Evolutionary conservation across 2,329 filamentous ascomycete species (phyloP).

Genomic region (Aspergillus cejpii): DNA sequence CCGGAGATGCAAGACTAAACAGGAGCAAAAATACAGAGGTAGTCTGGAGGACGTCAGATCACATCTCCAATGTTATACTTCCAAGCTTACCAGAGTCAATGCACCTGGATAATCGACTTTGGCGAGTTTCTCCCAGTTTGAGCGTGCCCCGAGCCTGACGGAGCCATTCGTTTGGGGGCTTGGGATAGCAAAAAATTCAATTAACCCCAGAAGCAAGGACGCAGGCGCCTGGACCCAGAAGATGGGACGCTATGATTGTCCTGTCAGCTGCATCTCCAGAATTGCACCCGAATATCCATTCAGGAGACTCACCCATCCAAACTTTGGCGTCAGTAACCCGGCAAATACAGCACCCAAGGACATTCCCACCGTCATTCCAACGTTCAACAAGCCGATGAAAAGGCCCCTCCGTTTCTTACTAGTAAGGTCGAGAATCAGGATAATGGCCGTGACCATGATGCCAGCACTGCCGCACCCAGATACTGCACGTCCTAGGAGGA

Average conservation of each 20-base stretch:
- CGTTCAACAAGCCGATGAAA: slow-evolving; percentile 67
- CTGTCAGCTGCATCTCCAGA: neutral
- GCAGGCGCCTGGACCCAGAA: slow-evolving; percentile 68
- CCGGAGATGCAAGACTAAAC: slow-evolving; percentile 59
- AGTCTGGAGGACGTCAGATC: slow-evolving; percentile 39
- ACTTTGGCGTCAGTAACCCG: slow-evolving; percentile 54
- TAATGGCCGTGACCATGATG: slow-evolving; percentile 65
- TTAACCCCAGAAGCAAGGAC: slow-evolving; percentile 54
- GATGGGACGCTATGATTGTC: slow-evolving; percentile 52
- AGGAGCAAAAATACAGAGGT: slow-evolving; percentile 64
- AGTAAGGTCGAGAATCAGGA: slow-evolving; percentile 68
- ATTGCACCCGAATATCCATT: no score
- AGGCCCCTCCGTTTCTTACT: slow-evolving; percentile 62
- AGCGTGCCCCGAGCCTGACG: slow-evolving; percentile 35
- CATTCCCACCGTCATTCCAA: slow-evolving; percentile 64
- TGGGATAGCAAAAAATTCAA: slow-evolving; percentile 62
- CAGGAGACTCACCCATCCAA: slow-evolving; percentile 61
- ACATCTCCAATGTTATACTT: no score
- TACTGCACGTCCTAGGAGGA: slow-evolving; percentile 62
- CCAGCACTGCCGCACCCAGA: slow-evolving; percentile 65
- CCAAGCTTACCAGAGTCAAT: slow-evolving; percentile 50
- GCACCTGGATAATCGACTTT: slow-evolving; percentile 71
- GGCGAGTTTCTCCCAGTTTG: slow-evolving; percentile 50
- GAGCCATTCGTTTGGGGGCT: slow-evolving; percentile 24
- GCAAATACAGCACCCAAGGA: slow-evolving; percentile 65